Evolutionary conservation across 352 stramenopile species (phyloP).

Genomic region (Globisporangium viniferum): DNA sequence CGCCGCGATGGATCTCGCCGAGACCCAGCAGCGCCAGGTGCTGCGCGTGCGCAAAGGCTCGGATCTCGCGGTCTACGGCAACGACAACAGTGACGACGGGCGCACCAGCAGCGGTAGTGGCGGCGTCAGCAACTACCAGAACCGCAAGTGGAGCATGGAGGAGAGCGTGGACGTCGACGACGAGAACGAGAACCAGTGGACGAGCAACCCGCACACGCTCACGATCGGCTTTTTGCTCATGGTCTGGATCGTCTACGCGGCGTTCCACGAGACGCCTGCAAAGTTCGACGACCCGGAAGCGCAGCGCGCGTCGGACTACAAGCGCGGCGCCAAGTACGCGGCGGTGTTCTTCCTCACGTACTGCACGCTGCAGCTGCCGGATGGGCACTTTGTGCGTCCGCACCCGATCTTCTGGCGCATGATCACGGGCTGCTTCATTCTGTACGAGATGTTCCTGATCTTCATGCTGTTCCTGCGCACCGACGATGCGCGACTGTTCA

Average conservation of each 20-base stretch:
- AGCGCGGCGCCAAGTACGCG: conserved; percentile 77
- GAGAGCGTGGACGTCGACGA: conserved; percentile 74
- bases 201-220: conserved; percentile 80
- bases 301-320: conserved; percentile 48
- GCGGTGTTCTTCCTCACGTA: conserved; percentile 86
- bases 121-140: conserved; percentile 59
- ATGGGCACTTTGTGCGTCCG: conserved; percentile 84
- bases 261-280: conserved; percentile 56
- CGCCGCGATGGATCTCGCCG: conserved; percentile 23
- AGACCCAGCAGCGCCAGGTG: conserved; percentile 49
- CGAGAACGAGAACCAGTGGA: conserved; percentile 77
- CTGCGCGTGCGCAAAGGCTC: conserved; percentile 68
- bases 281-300: conserved; percentile 33
- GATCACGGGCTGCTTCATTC: conserved; percentile 87
- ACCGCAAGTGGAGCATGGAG: conserved; percentile 85
- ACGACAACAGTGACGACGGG: conserved; percentile 32
- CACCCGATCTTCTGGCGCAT: conserved; percentile 91
- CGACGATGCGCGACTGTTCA: conserved; percentile 75
- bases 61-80: conserved; percentile 50
- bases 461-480: conserved; percentile 83
- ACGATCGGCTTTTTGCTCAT: conserved; percentile 78
- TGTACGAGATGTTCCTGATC: conserved; percentile 91
- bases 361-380: conserved; percentile 79
- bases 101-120: neutral
- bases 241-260: conserved; percentile 82